These are phyloP conservation scores for Nitzschia palea DNA, from an alignment of 108 stramenopile species.

Conservation along the genomic window DNA sequence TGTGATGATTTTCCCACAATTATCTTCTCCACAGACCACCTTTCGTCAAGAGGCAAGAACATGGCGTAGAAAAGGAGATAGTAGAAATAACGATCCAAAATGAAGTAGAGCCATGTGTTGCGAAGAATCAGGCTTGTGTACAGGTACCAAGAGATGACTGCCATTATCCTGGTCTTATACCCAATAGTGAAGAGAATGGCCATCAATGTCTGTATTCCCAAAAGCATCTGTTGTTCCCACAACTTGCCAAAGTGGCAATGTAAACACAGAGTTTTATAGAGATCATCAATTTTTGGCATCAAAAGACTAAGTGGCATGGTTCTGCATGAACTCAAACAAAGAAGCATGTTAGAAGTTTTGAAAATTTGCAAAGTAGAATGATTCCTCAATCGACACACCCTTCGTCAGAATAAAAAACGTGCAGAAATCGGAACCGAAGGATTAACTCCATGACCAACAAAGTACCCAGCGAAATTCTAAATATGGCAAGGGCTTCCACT, in stretches of 20 bases:
- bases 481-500: slow-evolving; percentile 60
- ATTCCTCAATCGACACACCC: slow-evolving; percentile 44
- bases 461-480: slow-evolving; percentile 67
- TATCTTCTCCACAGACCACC: slow-evolving; percentile 49
- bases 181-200: slow-evolving; percentile 66
- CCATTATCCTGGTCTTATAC: slow-evolving; percentile 51
- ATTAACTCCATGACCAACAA: slow-evolving; percentile 60
- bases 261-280: slow-evolving; percentile 68
- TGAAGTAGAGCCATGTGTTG: slow-evolving; percentile 87
- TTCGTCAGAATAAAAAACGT: slow-evolving; percentile 77
- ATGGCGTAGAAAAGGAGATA: slow-evolving; percentile 78
- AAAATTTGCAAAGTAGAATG: not conserved
- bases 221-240: slow-evolving; percentile 53
- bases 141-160: slow-evolving; percentile 72
- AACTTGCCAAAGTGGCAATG: slow-evolving; percentile 74
- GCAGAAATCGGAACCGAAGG: slow-evolving; percentile 74
- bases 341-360: no score
- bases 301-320: slow-evolving; percentile 70
- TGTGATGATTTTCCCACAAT: not conserved
- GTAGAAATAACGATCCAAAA: slow-evolving; percentile 87
- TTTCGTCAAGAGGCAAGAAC: slow-evolving; percentile 57
- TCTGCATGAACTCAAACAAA: slow-evolving; percentile 16
- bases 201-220: slow-evolving; percentile 58
- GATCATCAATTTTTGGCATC: slow-evolving; percentile 60
- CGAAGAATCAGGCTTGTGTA: slow-evolving; percentile 77